These are phyloP conservation scores for Capsicum rhomboideum DNA, from an alignment of 257 asterid genomes.

Conservation along the genomic window DNA sequence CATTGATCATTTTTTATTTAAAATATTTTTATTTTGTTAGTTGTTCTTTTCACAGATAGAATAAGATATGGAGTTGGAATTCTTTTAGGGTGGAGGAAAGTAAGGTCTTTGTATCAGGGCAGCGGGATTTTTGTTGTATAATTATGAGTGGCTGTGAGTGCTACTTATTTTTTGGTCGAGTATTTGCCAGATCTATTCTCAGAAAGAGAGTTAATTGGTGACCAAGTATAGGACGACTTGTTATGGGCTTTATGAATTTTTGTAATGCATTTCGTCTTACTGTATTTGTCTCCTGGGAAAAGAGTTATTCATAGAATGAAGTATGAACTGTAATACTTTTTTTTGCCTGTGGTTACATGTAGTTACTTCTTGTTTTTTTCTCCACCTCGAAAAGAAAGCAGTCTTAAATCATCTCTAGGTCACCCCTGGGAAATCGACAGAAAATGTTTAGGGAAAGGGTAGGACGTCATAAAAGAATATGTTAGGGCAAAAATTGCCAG, in stretches of 20 bases:
- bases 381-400: neutral
- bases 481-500: neutral
- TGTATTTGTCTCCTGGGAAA: neutral
- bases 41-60: conserved; percentile 22
- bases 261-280: neutral
- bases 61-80: conserved; percentile 17
- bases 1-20: conserved; percentile 4
- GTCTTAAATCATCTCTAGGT: neutral
- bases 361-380: neutral
- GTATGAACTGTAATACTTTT: neutral
- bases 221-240: neutral
- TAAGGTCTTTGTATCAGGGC: conserved; percentile 1
- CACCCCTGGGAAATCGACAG: neutral
- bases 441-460: neutral
- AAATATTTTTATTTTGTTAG: neutral
- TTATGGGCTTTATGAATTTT: neutral
- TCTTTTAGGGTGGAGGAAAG: conserved; percentile 8
- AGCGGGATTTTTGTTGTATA: conserved; percentile 8
- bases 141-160: neutral
- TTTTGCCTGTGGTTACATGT: neutral
- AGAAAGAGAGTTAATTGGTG: neutral
- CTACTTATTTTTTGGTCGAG: neutral
- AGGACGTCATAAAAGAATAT: neutral
- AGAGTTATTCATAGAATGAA: neutral
- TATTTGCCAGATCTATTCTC: neutral